A percentile compares a stretch with the other conserved stretches of the same genome.
phyloP scores from a whole-genome alignment of 2,329 filamentous ascomycete species.

The Aureobasidium zeae region DNA sequence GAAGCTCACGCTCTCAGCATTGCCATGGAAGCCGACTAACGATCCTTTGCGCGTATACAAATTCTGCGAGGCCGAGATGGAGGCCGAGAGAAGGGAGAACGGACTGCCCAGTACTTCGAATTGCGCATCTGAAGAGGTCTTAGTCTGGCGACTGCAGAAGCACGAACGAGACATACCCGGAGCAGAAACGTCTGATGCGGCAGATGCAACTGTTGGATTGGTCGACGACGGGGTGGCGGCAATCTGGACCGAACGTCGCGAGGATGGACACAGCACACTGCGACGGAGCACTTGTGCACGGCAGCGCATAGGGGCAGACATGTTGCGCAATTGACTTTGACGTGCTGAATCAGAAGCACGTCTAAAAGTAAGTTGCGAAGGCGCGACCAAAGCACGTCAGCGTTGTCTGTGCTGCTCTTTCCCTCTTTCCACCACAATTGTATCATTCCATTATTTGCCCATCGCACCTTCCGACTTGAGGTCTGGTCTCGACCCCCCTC shows the following conservation, averaged over 20 bases:
- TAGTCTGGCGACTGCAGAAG: background rate
- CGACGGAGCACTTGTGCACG: constrained; percentile 19
- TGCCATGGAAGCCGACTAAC: constrained; percentile 79
- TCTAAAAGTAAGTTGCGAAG: too few species aligned
- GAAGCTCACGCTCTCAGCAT: constrained; percentile 66
- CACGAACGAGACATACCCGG: constrained; percentile 8
- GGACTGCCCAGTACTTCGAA: constrained; percentile 91
- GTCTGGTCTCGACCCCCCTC: too few species aligned
- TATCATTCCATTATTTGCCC: too few species aligned
- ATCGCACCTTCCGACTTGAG: too few species aligned
- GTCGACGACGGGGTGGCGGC: constrained; percentile 35
- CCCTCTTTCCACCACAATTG: too few species aligned
- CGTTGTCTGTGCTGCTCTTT: background rate
- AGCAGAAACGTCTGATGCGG: constrained; percentile 13
- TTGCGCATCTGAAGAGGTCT: constrained; percentile 59
- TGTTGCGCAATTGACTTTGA: constrained; percentile 2
- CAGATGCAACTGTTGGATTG: constrained; percentile 25
- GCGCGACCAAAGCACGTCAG: background rate
- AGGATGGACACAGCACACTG: constrained; percentile 19
- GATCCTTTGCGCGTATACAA: constrained; percentile 89
- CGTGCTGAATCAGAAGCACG: too few species aligned
- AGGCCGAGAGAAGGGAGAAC: constrained; percentile 88
- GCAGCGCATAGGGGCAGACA: constrained; percentile 24
- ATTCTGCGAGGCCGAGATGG: constrained; percentile 83
- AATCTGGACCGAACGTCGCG: constrained; percentile 36